Percentiles rank a stretch among this genome's conserved stretches.
Conservation (phyloP, 2,329 filamentous ascomycete genomes). For the Ceratocystis diversiconidia region DNA sequence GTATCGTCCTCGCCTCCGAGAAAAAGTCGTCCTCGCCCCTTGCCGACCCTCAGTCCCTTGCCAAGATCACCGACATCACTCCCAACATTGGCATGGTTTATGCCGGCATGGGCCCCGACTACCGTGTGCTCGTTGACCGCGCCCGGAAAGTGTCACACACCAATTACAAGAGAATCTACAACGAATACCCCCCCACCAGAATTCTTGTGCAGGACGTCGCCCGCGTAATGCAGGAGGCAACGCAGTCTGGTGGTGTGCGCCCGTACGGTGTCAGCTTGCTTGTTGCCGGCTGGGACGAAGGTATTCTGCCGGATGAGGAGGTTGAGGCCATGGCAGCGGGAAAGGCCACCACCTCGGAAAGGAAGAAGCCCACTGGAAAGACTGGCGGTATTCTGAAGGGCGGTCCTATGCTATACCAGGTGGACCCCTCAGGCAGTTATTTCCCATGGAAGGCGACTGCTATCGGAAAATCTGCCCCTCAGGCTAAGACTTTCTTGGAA, state of each 20-base stretch:
- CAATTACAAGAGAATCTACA: constrained; percentile 98
- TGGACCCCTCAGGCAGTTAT: constrained; percentile 96
- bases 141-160: constrained; percentile 97
- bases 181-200: constrained; percentile 97
- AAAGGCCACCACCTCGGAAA: constrained; percentile 41
- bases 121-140: constrained; percentile 92
- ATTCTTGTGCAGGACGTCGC: constrained; percentile 99
- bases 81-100: constrained; percentile 99
- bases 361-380: constrained; percentile 67
- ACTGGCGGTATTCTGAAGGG: constrained; percentile 93
- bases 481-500: constrained; percentile 97
- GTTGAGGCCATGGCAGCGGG: constrained; percentile 39
- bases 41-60: constrained; percentile 85
- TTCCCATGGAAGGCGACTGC: constrained; percentile 99
- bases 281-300: constrained; percentile 96
- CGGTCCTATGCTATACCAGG: constrained; percentile 93
- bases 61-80: constrained; percentile 95
- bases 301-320: constrained; percentile 72
- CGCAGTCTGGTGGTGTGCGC: constrained; percentile 90
- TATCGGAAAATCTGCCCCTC: constrained; percentile 96
- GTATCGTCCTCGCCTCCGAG: constrained; percentile 95
- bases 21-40: constrained; percentile 98
- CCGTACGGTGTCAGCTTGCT: constrained; percentile 93
- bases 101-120: constrained; percentile 97
- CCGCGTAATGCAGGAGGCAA: constrained; percentile 96